Evolutionary conservation across 495 filamentous ascomycete genomes (phyloP).

Genomic region (Pseudevernia furfuracea): DNA sequence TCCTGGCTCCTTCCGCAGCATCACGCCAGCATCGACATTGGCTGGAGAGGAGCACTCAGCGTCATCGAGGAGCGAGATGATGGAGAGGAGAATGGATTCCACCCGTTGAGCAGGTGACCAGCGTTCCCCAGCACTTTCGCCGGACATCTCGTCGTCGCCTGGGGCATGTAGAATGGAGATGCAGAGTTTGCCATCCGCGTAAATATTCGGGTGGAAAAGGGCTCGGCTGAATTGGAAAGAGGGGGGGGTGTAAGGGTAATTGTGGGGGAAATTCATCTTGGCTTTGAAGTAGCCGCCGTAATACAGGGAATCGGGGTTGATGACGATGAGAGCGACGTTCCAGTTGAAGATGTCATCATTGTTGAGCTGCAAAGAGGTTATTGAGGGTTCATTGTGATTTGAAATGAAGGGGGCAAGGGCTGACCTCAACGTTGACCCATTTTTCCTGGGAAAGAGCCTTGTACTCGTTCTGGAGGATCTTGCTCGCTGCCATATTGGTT

Average conservation of each 20-base stretch:
- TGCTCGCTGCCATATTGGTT: conserved; percentile 54
- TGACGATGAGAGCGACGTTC: conserved; percentile 80
- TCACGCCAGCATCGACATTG: conserved; percentile 86
- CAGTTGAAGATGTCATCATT: conserved; percentile 75
- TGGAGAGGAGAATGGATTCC: conserved; percentile 86
- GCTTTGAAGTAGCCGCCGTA: conserved; percentile 90
- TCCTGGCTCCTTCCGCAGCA: conserved; percentile 64
- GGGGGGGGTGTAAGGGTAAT: conserved; percentile 89
- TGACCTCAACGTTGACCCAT: conserved; percentile 85
- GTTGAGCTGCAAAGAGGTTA: conserved; percentile 44
- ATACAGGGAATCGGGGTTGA: conserved; percentile 86
- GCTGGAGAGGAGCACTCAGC: conserved; percentile 88
- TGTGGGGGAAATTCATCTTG: conserved; percentile 74
- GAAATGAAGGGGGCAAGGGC: conserved; percentile 23
- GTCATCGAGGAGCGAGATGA: conserved; percentile 88
- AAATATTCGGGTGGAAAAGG: conserved; percentile 89
- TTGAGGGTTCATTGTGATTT: not conserved
- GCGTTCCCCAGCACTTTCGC: conserved; percentile 78
- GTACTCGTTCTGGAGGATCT: conserved; percentile 81
- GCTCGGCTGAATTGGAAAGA: conserved; percentile 76
- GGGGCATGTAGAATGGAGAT: conserved; percentile 94
- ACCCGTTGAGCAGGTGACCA: conserved; percentile 91
- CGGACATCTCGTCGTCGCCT: conserved; percentile 85
- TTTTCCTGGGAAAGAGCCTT: conserved; percentile 75
- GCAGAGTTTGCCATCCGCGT: conserved; percentile 81